phyloP scores from a whole-genome alignment of 2,329 filamentous ascomycete species.

The Paraphoma sp. region DNA sequence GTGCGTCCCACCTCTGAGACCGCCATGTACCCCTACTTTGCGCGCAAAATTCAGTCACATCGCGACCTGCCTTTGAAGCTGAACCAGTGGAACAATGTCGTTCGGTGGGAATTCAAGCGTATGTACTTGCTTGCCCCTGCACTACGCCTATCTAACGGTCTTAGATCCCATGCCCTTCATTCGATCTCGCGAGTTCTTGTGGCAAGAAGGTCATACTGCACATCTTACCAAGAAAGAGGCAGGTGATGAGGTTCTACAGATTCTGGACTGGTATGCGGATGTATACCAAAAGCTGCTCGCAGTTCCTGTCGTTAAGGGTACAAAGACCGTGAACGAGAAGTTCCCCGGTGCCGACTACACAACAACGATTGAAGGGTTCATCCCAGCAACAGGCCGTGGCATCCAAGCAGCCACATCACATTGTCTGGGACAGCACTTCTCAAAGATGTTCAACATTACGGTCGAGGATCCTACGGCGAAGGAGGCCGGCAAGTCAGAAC shows the following conservation, averaged over 20 bases:
- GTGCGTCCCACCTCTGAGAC: slow-evolving; percentile 74
- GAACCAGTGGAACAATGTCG: slow-evolving; percentile 97
- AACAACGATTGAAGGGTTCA: slow-evolving; percentile 95
- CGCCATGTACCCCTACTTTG: slow-evolving; percentile 95
- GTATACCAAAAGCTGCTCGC: slow-evolving; percentile 94
- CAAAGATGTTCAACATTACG: slow-evolving; percentile 98
- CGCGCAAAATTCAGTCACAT: slow-evolving; percentile 96
- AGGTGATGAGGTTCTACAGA: slow-evolving; percentile 85
- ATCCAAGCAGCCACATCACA: slow-evolving; percentile 97
- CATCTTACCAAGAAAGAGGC: slow-evolving; percentile 85
- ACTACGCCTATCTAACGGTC: not conserved
- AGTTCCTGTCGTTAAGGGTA: slow-evolving; percentile 90
- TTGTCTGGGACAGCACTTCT: slow-evolving; percentile 95
- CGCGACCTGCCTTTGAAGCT: slow-evolving; percentile 91
- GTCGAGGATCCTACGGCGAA: slow-evolving; percentile 86
- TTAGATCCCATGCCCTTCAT: slow-evolving; percentile 74
- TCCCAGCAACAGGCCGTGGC: slow-evolving; percentile 91
- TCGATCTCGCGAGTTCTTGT: slow-evolving; percentile 87
- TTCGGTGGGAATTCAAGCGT: slow-evolving; percentile 96
- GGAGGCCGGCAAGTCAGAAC: slow-evolving; percentile 65
- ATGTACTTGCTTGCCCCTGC: slow-evolving; percentile 3
- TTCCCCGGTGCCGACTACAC: slow-evolving; percentile 97
- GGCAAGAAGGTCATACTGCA: slow-evolving; percentile 96
- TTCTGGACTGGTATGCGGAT: slow-evolving; percentile 88
- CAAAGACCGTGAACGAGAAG: slow-evolving; percentile 97